A percentile compares a stretch with the other conserved stretches of the same genome.
Conservation (phyloP, 805 yeast genomes). For the Grigorovia yakushimaensis region DNA sequence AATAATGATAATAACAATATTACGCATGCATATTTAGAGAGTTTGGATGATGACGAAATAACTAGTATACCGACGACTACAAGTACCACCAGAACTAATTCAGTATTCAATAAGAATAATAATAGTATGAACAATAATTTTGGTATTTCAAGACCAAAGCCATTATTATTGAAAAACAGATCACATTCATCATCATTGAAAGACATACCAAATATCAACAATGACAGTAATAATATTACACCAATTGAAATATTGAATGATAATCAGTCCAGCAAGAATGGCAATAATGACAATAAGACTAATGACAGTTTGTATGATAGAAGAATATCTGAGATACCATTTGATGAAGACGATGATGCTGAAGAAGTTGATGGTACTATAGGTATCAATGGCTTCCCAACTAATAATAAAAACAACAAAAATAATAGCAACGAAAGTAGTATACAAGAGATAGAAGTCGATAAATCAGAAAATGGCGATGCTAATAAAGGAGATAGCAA, state of each 20-base stretch:
- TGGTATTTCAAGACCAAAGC: slow-evolving; percentile 3
- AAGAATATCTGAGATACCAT: slow-evolving; percentile 21
- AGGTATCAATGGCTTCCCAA: not conserved
- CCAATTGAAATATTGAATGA: not conserved
- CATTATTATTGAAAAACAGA: slow-evolving; percentile 19
- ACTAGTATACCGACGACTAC: not conserved
- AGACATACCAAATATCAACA: not conserved
- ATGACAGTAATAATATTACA: not conserved
- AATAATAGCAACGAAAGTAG: not conserved
- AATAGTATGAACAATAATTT: not conserved
- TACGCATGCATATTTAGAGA: not conserved
- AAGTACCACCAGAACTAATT: not conserved
- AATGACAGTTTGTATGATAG: slow-evolving; percentile 1
- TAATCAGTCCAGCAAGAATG: not conserved
- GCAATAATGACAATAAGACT: not conserved
- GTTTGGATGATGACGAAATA: slow-evolving; percentile 3
- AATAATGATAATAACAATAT: not conserved
- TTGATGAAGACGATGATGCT: slow-evolving; percentile 13
- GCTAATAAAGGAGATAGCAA: slow-evolving; percentile 2
- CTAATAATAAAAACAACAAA: not conserved
- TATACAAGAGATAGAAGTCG: not conserved
- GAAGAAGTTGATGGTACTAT: not conserved
- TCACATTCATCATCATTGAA: slow-evolving; percentile 8
- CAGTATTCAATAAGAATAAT: not conserved
- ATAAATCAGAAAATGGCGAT: slow-evolving; percentile 2